These are phyloP conservation scores for Akebia trifoliata DNA, from an alignment of 164 flowering plant species.

Conservation along the genomic window DNA sequence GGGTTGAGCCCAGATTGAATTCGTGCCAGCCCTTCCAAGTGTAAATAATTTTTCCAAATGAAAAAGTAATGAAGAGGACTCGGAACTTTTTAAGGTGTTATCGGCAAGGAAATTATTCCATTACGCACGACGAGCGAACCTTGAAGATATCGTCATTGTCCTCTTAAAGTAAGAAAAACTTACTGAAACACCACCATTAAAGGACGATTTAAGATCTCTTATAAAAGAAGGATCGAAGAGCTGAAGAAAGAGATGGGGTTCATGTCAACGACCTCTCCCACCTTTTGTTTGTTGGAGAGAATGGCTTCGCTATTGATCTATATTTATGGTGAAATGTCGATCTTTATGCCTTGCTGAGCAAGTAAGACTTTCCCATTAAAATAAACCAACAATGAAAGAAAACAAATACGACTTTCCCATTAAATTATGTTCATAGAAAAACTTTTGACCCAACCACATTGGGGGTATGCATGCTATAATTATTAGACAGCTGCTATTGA, in stretches of 20 bases:
- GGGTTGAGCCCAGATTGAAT: too few relatives aligned
- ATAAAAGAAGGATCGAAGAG: neutral
- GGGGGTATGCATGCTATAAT: too few relatives aligned
- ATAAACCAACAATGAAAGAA: too few relatives aligned
- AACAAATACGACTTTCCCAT: too few relatives aligned
- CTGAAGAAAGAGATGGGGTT: neutral
- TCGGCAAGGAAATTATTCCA: slow-evolving; percentile 10
- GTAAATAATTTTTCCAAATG: neutral
- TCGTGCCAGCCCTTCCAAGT: too few relatives aligned
- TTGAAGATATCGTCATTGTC: slow-evolving; percentile 5
- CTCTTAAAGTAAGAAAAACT: neutral
- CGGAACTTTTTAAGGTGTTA: slow-evolving; percentile 2
- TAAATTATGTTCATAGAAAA: too few relatives aligned
- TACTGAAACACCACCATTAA: neutral
- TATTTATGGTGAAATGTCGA: too few relatives aligned
- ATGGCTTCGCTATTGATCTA: too few relatives aligned
- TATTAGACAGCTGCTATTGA: too few relatives aligned
- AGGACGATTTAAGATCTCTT: neutral
- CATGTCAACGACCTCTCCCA: neutral
- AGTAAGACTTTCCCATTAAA: too few relatives aligned
- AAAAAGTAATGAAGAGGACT: neutral
- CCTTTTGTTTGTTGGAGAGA: neutral
- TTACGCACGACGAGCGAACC: slow-evolving; percentile 10
- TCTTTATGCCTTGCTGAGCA: neutral
- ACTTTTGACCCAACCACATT: too few relatives aligned